Evolutionary conservation across 441 rosid species (phyloP).

Genomic region (Arabidopsis lyrata): DNA sequence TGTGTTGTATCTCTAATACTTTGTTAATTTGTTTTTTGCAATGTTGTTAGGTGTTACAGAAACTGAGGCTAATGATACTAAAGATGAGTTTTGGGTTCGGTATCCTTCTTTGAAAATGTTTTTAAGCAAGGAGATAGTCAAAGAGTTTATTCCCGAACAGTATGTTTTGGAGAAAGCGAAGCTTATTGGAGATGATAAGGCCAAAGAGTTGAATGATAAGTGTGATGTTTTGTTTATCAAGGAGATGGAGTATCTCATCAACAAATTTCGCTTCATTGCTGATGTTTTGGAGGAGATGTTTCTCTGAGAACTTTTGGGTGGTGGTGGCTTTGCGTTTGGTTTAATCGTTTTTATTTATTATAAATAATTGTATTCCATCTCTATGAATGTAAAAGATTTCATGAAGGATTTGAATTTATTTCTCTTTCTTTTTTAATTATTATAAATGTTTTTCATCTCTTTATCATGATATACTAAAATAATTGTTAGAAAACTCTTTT

Average conservation of each 20-base stretch:
- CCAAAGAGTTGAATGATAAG: slow-evolving; percentile 19
- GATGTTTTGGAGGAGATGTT: no score
- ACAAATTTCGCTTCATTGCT: neutral
- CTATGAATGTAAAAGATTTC: no score
- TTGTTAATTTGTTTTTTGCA: neutral
- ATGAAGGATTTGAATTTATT: no score
- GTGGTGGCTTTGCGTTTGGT: no score
- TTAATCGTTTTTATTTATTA: no score
- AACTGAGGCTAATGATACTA: neutral
- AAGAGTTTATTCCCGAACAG: neutral
- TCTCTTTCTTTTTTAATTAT: no score
- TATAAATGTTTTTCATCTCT: no score
- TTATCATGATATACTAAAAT: no score
- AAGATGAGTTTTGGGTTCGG: neutral
- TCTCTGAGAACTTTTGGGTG: no score
- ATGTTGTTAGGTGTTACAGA: neutral
- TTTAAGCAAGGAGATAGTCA: no score
- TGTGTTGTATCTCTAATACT: neutral
- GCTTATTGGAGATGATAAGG: slow-evolving; percentile 24
- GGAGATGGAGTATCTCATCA: neutral
- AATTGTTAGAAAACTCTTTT: no score
- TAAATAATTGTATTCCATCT: no score
- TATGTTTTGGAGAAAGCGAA: neutral
- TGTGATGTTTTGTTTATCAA: neutral
- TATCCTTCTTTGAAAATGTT: neutral